Evolutionary conservation across 352 stramenopile species (phyloP).

Genomic region (Globisporangium barbulae): DNA sequence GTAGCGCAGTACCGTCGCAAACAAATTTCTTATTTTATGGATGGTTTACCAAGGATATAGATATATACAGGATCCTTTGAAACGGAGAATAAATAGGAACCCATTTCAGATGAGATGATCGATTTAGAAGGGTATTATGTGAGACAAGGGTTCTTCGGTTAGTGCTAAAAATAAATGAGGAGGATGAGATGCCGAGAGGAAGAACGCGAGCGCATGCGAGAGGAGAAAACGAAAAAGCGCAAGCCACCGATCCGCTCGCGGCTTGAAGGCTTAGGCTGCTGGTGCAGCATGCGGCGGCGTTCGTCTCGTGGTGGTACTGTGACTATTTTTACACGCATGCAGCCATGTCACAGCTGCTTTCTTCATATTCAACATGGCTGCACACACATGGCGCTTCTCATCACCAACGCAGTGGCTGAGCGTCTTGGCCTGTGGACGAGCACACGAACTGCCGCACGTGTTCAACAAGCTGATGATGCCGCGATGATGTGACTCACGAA

Average conservation of each 20-base stretch:
- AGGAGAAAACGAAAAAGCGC: neutral
- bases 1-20: neutral
- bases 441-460: neutral
- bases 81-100: fast-evolving
- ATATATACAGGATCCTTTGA: neutral
- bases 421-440: neutral
- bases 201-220: neutral
- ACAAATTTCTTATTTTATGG: neutral
- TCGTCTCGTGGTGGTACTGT: neutral
- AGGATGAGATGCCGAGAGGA: slow-evolving; percentile 7
- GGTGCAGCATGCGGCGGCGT: neutral
- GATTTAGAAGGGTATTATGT: neutral
- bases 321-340: slow-evolving; percentile 7
- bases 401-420: too few relatives aligned
- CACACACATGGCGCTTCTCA: neutral
- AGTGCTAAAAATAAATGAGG: slow-evolving; percentile 13
- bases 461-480: neutral
- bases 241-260: neutral
- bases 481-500: neutral
- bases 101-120: neutral
- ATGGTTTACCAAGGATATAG: neutral
- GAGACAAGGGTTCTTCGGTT: neutral
- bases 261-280: too few relatives aligned
- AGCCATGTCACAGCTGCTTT: neutral
- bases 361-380: slow-evolving; percentile 4